phyloP scores from a whole-genome alignment of 805 yeast genomes.

The Metschnikowia matae region DNA sequence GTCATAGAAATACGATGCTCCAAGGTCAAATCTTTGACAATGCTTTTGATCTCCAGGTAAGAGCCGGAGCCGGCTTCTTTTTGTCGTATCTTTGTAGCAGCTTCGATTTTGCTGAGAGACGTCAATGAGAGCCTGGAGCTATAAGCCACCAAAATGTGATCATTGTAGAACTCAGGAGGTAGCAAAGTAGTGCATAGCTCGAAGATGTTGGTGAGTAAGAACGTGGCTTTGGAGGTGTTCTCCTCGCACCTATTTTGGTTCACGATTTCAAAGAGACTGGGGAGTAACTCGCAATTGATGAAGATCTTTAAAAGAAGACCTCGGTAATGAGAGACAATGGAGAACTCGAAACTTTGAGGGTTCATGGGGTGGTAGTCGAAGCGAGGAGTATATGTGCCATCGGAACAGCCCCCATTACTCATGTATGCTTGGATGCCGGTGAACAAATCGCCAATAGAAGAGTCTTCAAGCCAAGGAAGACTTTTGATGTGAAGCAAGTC shows the following conservation, averaged over 20 bases:
- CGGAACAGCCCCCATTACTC: constrained; percentile 19
- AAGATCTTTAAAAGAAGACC: constrained; percentile 57
- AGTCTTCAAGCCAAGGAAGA: constrained; percentile 46
- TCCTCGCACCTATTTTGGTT: constrained; percentile 41
- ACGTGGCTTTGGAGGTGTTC: constrained; percentile 55
- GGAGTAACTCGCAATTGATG: constrained; percentile 51
- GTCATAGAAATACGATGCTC: constrained; percentile 37
- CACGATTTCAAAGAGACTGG: constrained; percentile 42
- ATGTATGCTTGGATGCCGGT: constrained; percentile 5
- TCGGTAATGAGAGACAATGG: constrained; percentile 57
- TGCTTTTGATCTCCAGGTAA: constrained; percentile 17
- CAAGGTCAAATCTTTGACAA: constrained; percentile 21
- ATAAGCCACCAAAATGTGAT: constrained; percentile 11
- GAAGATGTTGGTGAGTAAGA: constrained; percentile 59
- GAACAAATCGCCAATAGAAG: constrained; percentile 15
- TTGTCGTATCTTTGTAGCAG: constrained; percentile 11
- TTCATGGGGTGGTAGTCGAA: constrained; percentile 15
- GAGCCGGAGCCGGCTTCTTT: background rate
- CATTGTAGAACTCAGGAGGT: constrained; percentile 42
- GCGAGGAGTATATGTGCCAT: background rate
- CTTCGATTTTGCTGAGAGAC: constrained; percentile 14
- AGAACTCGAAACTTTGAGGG: constrained; percentile 38
- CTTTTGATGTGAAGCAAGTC: constrained; percentile 61
- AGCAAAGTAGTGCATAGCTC: constrained; percentile 50
- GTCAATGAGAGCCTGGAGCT: constrained; percentile 9